Base-by-base conservation (phyloP, 2,329 filamentous ascomycete species). In the Fusarium tuaranense region DNA sequence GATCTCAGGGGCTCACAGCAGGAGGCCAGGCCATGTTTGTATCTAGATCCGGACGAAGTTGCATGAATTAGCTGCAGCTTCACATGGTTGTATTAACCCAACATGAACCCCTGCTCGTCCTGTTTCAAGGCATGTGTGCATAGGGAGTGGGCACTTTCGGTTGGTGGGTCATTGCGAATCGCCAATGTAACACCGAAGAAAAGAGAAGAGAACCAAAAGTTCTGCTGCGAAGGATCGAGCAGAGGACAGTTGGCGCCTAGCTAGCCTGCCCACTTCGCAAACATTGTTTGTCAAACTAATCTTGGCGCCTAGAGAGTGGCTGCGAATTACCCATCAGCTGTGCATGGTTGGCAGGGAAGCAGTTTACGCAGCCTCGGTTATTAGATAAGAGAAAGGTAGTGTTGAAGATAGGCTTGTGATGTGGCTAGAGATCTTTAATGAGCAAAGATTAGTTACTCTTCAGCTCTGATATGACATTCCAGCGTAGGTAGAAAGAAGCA, bases 11-110 rank as follows among this genome's bases (percentile, higher is more conserved):
- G 41, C 59, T 64, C 41, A 63, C 59, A 27, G 34, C 62, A 20
- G 46, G 57, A 60, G 67, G 32, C 16, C 34, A 60, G 67, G 32
- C 16, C 34, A 41, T 67, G 63, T 27, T 55, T 55, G 46, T 61
- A 64, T 64, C 69, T 68, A 41, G 63, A 68, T 68, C 44, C 48
- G 58, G 61, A 22, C 53, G 7, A 30, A 22, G 32, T 25, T 36
- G 53, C 25, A 58, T 36, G 20, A 22, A 36, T 22, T 38, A 36
- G 53, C 53, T 38, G 53, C 53, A 58, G 20, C n/a, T 38, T 36
- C 32, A 51, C 60, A 51, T 53, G 25, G 41, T 41, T 10, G 39
- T 63, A 16, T 63, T 14, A 51, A 32, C n/a, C n/a, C 18, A 7
- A 13, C 8, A 27, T 46, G 16, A 36, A 44, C 46, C 18, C 46